These are phyloP conservation scores for Fraxinus dipetala DNA, from an alignment of 305 asterid species.

Conservation along the genomic window DNA sequence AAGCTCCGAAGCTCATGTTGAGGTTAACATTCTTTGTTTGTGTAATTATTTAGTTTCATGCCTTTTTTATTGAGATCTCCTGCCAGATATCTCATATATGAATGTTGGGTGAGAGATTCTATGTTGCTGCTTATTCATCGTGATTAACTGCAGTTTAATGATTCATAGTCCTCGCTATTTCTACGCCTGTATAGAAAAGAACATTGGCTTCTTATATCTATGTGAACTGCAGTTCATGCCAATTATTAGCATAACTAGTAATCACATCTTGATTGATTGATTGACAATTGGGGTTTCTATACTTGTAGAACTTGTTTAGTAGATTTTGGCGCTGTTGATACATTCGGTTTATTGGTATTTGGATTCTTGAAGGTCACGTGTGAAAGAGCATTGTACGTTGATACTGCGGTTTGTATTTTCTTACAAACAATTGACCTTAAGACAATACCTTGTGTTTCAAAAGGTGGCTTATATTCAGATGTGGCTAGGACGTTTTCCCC, in stretches of 20 bases:
- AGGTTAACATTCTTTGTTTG: constrained; percentile 51
- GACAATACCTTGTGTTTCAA: not conserved
- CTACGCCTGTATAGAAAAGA: not conserved
- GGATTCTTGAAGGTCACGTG: not conserved
- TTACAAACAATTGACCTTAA: not conserved
- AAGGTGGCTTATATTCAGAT: not conserved
- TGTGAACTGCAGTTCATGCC: not conserved
- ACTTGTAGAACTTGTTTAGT: not conserved
- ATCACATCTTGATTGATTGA: not conserved
- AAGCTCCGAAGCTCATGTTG: constrained; percentile 97
- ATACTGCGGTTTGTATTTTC: not conserved
- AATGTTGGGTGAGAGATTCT: not conserved
- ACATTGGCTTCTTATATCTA: not conserved
- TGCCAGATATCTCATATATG: not conserved
- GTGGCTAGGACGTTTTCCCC: not conserved
- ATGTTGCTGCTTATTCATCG: not conserved
- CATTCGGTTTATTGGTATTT: not conserved
- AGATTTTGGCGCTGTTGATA: not conserved
- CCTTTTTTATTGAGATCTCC: not conserved
- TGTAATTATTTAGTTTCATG: not conserved
- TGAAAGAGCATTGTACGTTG: not conserved
- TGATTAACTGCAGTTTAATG: not conserved
- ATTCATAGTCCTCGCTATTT: not conserved
- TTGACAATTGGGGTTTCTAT: not conserved
- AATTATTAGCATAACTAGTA: not conserved